Evolutionary conservation across 2,329 filamentous ascomycete genomes (phyloP).

Genomic region (Fusarium secorum): DNA sequence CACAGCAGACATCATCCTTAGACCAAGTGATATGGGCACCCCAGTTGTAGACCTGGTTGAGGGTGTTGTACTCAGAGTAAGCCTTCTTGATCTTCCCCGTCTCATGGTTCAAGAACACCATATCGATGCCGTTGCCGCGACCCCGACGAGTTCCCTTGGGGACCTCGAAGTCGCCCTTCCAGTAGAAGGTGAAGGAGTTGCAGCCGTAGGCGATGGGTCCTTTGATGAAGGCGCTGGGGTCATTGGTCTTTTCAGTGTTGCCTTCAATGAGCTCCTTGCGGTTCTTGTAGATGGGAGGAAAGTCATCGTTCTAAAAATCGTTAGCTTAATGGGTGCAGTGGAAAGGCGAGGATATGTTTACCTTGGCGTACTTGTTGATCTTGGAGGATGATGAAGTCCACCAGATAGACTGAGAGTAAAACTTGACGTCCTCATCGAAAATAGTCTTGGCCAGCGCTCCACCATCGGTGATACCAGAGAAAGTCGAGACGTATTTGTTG

Average conservation of each 20-base stretch:
- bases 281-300: constrained; percentile 26
- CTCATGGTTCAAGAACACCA: constrained; percentile 26
- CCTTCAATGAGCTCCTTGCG: constrained; percentile 22
- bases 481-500: constrained; percentile 32
- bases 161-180: constrained; percentile 34
- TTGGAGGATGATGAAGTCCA: constrained; percentile 22
- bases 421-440: constrained; percentile 23
- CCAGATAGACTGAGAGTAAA: constrained; percentile 34
- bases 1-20: constrained; percentile 28
- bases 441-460: constrained; percentile 13
- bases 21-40: constrained; percentile 32
- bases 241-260: constrained; percentile 9
- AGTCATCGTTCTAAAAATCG: constrained; percentile 17
- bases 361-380: constrained; percentile 27
- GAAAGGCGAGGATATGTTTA: not conserved
- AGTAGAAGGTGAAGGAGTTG: constrained; percentile 36
- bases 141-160: constrained; percentile 3
- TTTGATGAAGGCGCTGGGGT: constrained; percentile 26
- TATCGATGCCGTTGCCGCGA: constrained; percentile 31
- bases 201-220: constrained; percentile 32
- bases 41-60: constrained; percentile 35
- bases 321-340: rapidly evolving
- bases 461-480: constrained; percentile 30
- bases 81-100: constrained; percentile 25
- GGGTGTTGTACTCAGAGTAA: constrained; percentile 37